Evolutionary conservation across 179 eudicot genomes (phyloP).

Genomic region (Gypsophila paniculata): DNA sequence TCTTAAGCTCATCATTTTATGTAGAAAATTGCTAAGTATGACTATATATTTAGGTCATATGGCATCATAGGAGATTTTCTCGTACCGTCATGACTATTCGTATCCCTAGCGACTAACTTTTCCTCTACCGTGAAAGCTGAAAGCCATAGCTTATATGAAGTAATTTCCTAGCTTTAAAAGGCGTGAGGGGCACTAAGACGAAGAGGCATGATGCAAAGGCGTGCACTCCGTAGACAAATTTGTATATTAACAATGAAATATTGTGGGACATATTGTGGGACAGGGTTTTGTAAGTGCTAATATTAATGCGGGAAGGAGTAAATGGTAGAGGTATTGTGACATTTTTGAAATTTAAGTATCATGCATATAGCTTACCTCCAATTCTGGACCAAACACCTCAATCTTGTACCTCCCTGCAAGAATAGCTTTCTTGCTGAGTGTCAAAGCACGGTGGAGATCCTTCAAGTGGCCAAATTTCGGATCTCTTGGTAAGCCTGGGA

Average conservation of each 20-base stretch:
- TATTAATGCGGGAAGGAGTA: too few species aligned
- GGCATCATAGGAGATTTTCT: constrained; percentile 10
- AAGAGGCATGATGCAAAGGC: too few species aligned
- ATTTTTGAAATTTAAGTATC: background rate
- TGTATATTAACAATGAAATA: too few species aligned
- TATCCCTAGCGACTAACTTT: background rate
- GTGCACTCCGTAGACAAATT: too few species aligned
- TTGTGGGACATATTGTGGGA: too few species aligned
- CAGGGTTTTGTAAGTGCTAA: too few species aligned
- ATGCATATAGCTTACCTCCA: constrained; percentile 42
- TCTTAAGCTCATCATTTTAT: too few species aligned
- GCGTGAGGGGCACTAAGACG: too few species aligned
- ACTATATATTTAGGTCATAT: background rate
- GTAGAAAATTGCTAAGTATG: too few species aligned
- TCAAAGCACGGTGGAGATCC: constrained; percentile 68
- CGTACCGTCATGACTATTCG: background rate
- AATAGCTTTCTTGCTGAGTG: constrained; percentile 52
- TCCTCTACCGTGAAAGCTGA: background rate
- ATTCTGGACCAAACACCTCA: constrained; percentile 22
- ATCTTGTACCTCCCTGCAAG: constrained; percentile 45
- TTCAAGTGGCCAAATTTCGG: constrained; percentile 83
- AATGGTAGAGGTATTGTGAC: too few species aligned
- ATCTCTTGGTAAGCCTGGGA: constrained; percentile 58
- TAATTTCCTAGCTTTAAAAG: too few species aligned
- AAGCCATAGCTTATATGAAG: background rate